Conservation (phyloP, 2,329 filamentous ascomycete species). For the Talaromyces sp. region DNA sequence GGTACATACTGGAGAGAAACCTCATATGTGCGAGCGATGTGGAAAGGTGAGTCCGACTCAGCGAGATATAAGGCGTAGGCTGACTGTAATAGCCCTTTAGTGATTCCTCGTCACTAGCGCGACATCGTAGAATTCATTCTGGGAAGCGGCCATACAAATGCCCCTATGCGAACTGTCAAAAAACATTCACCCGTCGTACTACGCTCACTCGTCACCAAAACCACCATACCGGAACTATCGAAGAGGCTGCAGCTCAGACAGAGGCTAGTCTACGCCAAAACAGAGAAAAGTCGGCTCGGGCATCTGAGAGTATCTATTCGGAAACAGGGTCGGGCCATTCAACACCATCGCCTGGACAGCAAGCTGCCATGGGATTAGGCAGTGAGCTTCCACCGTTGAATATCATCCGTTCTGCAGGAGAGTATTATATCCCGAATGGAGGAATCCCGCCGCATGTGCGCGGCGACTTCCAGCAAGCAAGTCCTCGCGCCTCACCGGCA, state of each 20-base stretch:
- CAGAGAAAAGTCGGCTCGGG: conserved; percentile 36
- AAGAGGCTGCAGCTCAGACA: conserved; percentile 85
- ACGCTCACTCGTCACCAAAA: conserved; percentile 95
- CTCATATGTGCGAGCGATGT: conserved; percentile 94
- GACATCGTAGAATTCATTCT: conserved; percentile 91
- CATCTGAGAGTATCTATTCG: conserved; percentile 42
- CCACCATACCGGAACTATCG: conserved; percentile 89
- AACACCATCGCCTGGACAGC: conserved; percentile 79
- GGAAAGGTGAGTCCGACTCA: conserved; percentile 68
- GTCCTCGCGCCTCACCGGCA: conserved; percentile 62
- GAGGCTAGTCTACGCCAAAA: conserved; percentile 72
- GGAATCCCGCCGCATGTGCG: conserved; percentile 81
- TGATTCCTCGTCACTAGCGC: conserved; percentile 88
- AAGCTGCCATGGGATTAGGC: conserved; percentile 75
- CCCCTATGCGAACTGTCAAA: conserved; percentile 94
- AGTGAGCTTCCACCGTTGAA: conserved; percentile 68
- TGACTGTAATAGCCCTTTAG: conserved; percentile 71
- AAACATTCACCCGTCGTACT: conserved; percentile 94
- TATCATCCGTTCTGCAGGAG: conserved; percentile 65
- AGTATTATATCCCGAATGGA: conserved; percentile 77
- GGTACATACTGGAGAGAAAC: conserved; percentile 96
- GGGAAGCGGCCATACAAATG: conserved; percentile 97
- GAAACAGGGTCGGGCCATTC: conserved; percentile 49
- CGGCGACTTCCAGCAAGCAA: conserved; percentile 66
- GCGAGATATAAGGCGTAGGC: not conserved